These are phyloP conservation scores for Teratosphaeria pseudoeucalypti DNA, from an alignment of 2,329 filamentous ascomycete species.

Conservation along the genomic window DNA sequence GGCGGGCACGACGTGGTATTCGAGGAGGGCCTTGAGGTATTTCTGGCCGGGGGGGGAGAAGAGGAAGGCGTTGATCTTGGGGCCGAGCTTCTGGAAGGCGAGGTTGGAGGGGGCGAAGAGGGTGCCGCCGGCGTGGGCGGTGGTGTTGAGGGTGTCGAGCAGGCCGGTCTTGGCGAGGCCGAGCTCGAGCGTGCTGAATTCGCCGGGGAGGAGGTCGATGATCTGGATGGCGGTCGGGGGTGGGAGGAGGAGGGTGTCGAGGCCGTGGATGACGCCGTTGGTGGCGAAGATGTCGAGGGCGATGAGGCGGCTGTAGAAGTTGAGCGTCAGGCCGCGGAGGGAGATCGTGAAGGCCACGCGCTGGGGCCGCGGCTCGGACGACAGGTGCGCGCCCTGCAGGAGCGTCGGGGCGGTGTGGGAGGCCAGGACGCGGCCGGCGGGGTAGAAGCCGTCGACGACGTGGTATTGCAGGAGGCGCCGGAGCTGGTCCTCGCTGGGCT, in stretches of 20 bases:
- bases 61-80: constrained; percentile 67
- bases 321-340: constrained; percentile 56
- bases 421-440: constrained; percentile 53
- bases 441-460: constrained; percentile 56
- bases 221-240: constrained; percentile 57
- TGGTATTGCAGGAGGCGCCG: constrained; percentile 66
- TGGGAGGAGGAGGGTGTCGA: constrained; percentile 66
- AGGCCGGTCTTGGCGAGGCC: constrained; percentile 67
- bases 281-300: constrained; percentile 60
- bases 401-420: constrained; percentile 67
- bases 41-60: constrained; percentile 66
- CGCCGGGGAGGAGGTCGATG: constrained; percentile 52
- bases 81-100: constrained; percentile 68
- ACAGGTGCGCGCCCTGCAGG: constrained; percentile 49
- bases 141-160: constrained; percentile 46
- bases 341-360: constrained; percentile 59
- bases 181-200: constrained; percentile 70
- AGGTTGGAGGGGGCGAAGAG: constrained; percentile 72
- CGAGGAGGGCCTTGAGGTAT: constrained; percentile 66
- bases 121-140: constrained; percentile 54
- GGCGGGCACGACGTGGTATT: constrained; percentile 68
- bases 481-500: constrained; percentile 60
- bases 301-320: constrained; percentile 65
- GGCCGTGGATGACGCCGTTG: constrained; percentile 72
- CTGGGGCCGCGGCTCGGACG: constrained; percentile 51